Conservation (phyloP, 768 basidiomycete species). For the Epithele typhae region DNA sequence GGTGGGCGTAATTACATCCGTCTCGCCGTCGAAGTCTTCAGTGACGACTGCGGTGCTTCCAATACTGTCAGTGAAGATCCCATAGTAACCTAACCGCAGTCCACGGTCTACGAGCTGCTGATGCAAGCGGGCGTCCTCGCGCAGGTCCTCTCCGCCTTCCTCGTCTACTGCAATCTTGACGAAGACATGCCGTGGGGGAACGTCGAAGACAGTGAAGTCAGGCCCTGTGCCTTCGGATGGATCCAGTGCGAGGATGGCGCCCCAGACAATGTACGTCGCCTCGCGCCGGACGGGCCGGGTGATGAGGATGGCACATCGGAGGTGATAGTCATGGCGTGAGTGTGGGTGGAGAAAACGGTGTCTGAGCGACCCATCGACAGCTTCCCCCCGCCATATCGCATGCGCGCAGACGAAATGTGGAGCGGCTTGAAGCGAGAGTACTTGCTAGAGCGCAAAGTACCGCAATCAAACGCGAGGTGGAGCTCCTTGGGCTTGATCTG, state of each 20-base stretch:
- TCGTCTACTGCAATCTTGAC: slow-evolving; percentile 16
- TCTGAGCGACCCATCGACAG: slow-evolving; percentile 2
- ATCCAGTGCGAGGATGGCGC: slow-evolving; percentile 12
- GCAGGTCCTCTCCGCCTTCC: slow-evolving; percentile 15
- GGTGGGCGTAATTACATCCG: neutral
- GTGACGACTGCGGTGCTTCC: slow-evolving; percentile 14
- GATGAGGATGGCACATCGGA: slow-evolving; percentile 12
- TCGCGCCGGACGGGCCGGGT: slow-evolving; percentile 14
- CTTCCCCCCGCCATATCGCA: too few relatives aligned
- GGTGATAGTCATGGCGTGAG: slow-evolving; percentile 8
- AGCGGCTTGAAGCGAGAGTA: slow-evolving; percentile 8
- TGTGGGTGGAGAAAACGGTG: slow-evolving; percentile 4
- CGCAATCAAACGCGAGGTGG: slow-evolving; percentile 15
- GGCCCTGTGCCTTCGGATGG: too few relatives aligned
- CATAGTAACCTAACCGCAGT: slow-evolving; percentile 10
- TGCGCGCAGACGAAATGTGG: too few relatives aligned
- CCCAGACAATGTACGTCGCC: slow-evolving; percentile 16
- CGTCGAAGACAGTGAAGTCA: neutral
- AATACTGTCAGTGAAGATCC: slow-evolving; percentile 10
- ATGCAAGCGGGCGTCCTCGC: slow-evolving; percentile 12
- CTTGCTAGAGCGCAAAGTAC: slow-evolving; percentile 4
- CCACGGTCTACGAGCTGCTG: slow-evolving; percentile 12
- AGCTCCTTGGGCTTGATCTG: slow-evolving; percentile 15
- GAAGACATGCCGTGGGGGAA: slow-evolving; percentile 9
- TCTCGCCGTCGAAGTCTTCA: slow-evolving; percentile 11